Evolutionary conservation across 2,329 filamentous ascomycete genomes (phyloP), one percentile per base, ranked within the genome.

Genomic region (Diplodia scrobiculata): DNA sequence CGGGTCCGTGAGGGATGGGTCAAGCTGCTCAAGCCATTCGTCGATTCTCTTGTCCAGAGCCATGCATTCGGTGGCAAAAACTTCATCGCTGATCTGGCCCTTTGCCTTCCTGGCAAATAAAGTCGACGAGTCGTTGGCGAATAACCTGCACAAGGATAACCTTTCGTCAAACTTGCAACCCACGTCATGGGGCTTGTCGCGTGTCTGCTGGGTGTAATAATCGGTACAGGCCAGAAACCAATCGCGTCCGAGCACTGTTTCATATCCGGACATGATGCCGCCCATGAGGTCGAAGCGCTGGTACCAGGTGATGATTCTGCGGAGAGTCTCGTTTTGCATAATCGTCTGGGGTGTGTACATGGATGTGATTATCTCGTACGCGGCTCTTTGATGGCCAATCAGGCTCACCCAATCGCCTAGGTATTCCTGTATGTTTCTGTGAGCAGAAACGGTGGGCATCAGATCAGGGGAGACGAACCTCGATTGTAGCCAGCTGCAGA

Each of bases 391-490:
- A 75, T 98, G 95, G 25, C 92, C 91, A 78, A 95, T 89, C 17
- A 98, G 82, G 72, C 96, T 97, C 63, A 96, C 87, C 92, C 92
- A 98, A 75, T 99, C 95, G 13, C 95, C 95, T 53, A 98, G 84
- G 72, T 92, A 96, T 79, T 98, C 95, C 92, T 97, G 72, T 52
- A 62, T 29, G 52, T 58, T 34, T 62, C 66, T 21, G 58, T 65
- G 58, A 60, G 51, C 58, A 41, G 32, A 41, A 27, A 62, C 11
- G 59, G 72, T 50, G 72, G 29, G 14, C 47, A 50, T 19, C 5
- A 13, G 48, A 25, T 3, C 14, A 55, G 36, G 45, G 34, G 11
- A 34, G 19, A 69, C 81, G 73, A 82, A 96, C 92, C 86, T 99
- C 95, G 66, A 97, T 95, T 2, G 91, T 96, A 65, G 93, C 92